These are phyloP conservation scores for Phycomyces nitens DNA, from an alignment of 192 early-diverging fungal species.

Conservation along the genomic window DNA sequence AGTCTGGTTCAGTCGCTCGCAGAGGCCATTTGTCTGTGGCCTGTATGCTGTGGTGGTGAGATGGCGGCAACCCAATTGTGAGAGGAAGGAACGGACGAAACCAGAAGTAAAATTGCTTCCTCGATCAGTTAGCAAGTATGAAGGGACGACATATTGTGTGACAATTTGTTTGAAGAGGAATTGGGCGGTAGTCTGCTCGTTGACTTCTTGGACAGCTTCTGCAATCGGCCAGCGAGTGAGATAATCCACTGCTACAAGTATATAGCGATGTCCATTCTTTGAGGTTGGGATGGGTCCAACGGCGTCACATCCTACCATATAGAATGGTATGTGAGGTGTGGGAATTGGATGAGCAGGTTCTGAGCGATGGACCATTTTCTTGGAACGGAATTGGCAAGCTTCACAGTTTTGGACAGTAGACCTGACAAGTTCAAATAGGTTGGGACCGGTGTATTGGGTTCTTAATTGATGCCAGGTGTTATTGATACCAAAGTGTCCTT, in stretches of 20 bases:
- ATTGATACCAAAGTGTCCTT: constrained; percentile 11
- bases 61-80: background rate
- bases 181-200: background rate
- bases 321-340: constrained; percentile 4
- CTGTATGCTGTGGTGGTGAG: constrained; percentile 11
- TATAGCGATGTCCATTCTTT: constrained; percentile 9
- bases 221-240: no score
- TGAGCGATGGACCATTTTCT: background rate
- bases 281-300: background rate
- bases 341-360: background rate
- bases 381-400: constrained; percentile 13
- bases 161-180: background rate
- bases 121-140: constrained; percentile 14
- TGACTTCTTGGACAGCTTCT: background rate
- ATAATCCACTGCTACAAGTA: constrained; percentile 27
- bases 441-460: background rate
- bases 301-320: constrained; percentile 14
- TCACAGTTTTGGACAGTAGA: background rate
- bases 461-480: background rate
- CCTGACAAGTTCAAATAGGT: background rate
- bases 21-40: constrained; percentile 21
- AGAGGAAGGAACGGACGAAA: background rate
- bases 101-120: constrained; percentile 10
- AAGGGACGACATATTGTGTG: constrained; percentile 6
- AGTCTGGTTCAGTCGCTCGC: constrained; percentile 23